phyloP scores from a whole-genome alignment of 495 filamentous ascomycete genomes.

The Amniculicola lignicola region DNA sequence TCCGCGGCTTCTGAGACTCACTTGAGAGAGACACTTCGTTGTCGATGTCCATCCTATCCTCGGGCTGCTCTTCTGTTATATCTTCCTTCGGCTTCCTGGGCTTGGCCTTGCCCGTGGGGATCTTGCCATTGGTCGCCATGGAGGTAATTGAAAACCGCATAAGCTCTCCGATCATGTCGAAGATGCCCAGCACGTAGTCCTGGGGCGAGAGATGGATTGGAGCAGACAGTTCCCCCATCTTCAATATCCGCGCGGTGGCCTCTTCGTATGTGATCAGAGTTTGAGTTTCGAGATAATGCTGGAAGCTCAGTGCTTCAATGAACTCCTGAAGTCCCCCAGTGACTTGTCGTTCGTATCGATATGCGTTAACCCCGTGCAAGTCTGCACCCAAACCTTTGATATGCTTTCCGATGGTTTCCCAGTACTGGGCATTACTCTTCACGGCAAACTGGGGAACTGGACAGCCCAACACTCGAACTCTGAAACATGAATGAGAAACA shows the following conservation, averaged over 20 bases:
- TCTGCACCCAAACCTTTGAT: constrained; percentile 68
- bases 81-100: constrained; percentile 5
- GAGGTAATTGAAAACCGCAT: constrained; percentile 91
- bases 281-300: constrained; percentile 79
- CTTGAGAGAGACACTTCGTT: constrained; percentile 7
- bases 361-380: constrained; percentile 70
- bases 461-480: constrained; percentile 60
- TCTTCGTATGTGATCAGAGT: constrained; percentile 64
- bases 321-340: constrained; percentile 82
- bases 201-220: constrained; percentile 64
- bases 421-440: constrained; percentile 61
- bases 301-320: constrained; percentile 81
- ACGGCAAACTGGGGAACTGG: constrained; percentile 63
- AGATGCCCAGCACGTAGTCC: constrained; percentile 88
- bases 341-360: constrained; percentile 76
- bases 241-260: constrained; percentile 48
- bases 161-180: constrained; percentile 89
- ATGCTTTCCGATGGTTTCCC: constrained; percentile 63
- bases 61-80: not conserved
- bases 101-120: constrained; percentile 46
- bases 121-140: constrained; percentile 60
- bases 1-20: constrained; percentile 37
- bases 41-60: constrained; percentile 34
- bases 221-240: constrained; percentile 25
- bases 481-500: no score